Evolutionary conservation across 148 eudicot genomes (phyloP), one percentile per base, ranked within the genome.

Genomic region (Gaultheria prostrata): DNA sequence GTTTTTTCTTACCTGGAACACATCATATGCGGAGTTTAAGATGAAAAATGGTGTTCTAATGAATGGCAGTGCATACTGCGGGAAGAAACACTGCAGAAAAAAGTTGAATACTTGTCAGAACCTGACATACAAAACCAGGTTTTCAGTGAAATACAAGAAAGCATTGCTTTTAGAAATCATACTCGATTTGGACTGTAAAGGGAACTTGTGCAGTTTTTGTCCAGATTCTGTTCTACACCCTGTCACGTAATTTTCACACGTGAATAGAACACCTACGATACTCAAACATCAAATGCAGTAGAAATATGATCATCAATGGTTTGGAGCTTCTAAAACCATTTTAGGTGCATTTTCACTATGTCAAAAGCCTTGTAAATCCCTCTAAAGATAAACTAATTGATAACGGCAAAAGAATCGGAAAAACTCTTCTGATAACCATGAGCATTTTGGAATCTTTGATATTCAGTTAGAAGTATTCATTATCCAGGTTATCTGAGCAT

Each of bases 1-100:
- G n/a, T 1, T 33, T 71, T 33, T 54, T 80, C 90, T 82, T 92
- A 96, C 99, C 90, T 97, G 99, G 88, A 84, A 97, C 63, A 92
- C 93, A 73, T 97, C 99, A 79, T 97, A 97, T 54, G 99, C 99
- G 4, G 98, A 53, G 90, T 97, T 97, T 71, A 97, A 86, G 87
- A 97, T 74, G 86, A 95, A 97, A 80, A 91, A 86, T 18, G 99
- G 99, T 4, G 96, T 93, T 84, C 57, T 87, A 26, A 92, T 92
- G 93, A 89, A 97, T 32, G 48, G 82, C 71, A 97, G 86, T 39
- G 86, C 88, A 84, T 95, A 87, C 67, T 95, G 98, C n/a, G 99
- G 99, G 83, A 95, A 97, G 86, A 97, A 87, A 85, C 99, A 97
- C 99, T 97, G 95, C 86, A 61, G 32, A 18, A n/a, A 85, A 49